These are phyloP conservation scores for Kluyveromyces marxianus DNA, from an alignment of 1,139 yeast genomes.

Conservation along the genomic window DNA sequence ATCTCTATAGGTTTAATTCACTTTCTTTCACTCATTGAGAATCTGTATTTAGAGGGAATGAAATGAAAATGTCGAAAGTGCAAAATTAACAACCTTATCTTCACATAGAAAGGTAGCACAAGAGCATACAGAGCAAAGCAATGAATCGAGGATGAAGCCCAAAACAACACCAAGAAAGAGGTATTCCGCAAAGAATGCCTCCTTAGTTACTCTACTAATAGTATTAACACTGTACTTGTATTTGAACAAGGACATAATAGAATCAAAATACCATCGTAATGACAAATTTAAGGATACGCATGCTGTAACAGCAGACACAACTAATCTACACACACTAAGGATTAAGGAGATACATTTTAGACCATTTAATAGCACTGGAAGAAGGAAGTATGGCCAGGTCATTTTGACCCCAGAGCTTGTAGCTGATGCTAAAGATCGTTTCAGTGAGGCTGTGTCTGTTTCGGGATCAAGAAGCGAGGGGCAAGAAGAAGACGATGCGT, in stretches of 20 bases:
- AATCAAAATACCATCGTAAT: neutral
- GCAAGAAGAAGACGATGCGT: constrained; percentile 9
- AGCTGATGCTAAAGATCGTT: neutral
- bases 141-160: neutral
- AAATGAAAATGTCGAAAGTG: neutral
- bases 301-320: neutral
- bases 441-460: neutral
- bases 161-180: neutral
- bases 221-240: neutral
- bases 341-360: constrained; percentile 3
- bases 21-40: too few relatives aligned
- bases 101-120: neutral
- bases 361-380: neutral
- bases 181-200: neutral
- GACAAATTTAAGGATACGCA: neutral
- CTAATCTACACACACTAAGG: neutral
- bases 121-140: neutral
- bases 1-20: too few relatives aligned
- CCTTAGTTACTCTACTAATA: neutral
- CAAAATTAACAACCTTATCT: neutral
- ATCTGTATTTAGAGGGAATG: too few relatives aligned
- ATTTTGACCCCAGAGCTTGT: constrained; percentile 5
- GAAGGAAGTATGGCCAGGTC: neutral
- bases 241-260: neutral
- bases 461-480: neutral